Evolutionary conservation across 257 asterid genomes (phyloP), one percentile per base, ranked within the genome.

Genomic region (Nemophila menziesii): DNA sequence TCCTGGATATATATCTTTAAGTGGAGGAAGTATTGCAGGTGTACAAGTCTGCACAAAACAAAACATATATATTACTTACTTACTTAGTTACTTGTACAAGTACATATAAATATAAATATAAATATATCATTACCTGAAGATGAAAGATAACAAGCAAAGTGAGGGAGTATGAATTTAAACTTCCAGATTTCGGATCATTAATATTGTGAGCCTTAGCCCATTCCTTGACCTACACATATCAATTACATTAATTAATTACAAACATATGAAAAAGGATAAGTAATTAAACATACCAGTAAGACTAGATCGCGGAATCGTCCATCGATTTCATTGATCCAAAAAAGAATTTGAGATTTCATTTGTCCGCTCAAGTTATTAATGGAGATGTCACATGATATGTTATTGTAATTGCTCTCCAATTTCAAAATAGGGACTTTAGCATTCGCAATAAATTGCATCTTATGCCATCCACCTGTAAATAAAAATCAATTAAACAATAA

Each of bases 371-470:
- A 73, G 57, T 85, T 90, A 74, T 69, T 79, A 52, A 90, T 56
- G 44, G 99, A 90, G 57, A 90, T 60, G 71, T 90, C 99, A 66
- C 94, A 81, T 3, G 93, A 85, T 64, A 81, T 71, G 64, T 70
- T 72, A n/a, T n/a, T n/a, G 55, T 50, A 36, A 49, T 54, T 55
- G 19, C 74, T 65, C 71, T 72, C 85, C 22, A 77, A 60, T 78
- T 85, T 85, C 59, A 90, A 57, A 71, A 90, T 81, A 33, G 94
- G 96, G 39, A 90, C 71, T 72, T 95, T 77, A 2, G 98, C 94
- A 60, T 79, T 48, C 46, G 68, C 36, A 60, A 90, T 70, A 46
- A 78, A 72, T 46, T 57, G 77, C 57, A 81, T 39, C 66, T 65
- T 76, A 41, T 16, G 71, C 48, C 61, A 78, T 43, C 74, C 85